phyloP scores from a whole-genome alignment of 768 basidiomycete genomes.

The Zangia roseola region DNA sequence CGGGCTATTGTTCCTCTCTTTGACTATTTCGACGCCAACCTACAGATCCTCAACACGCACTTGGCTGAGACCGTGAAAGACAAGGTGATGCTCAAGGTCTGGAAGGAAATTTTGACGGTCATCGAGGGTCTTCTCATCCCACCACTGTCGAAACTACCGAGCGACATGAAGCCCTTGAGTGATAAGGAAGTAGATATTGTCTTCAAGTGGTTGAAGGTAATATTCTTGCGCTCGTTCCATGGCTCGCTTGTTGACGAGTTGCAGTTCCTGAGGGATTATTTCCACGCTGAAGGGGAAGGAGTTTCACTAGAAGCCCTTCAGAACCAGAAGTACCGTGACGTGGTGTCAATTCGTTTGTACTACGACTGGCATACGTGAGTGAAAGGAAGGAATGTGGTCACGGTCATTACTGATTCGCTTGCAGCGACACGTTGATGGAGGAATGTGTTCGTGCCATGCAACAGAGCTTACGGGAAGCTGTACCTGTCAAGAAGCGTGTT shows the following conservation, averaged over 20 bases:
- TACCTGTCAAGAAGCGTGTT: slow-evolving; percentile 80
- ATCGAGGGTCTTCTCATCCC: slow-evolving; percentile 90
- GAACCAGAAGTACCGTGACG: slow-evolving; percentile 92
- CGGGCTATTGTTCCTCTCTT: slow-evolving; percentile 88
- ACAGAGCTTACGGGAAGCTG: slow-evolving; percentile 69
- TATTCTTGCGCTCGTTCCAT: neutral
- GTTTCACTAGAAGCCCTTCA: slow-evolving; percentile 83
- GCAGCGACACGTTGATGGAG: slow-evolving; percentile 82
- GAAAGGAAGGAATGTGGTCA: slow-evolving; percentile 3
- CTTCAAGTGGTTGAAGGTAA: slow-evolving; percentile 96
- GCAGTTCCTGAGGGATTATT: slow-evolving; percentile 92
- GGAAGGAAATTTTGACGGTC: slow-evolving; percentile 91
- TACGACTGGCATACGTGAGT: slow-evolving; percentile 94
- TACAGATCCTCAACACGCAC: slow-evolving; percentile 87
- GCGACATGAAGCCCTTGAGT: slow-evolving; percentile 87
- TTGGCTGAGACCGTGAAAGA: slow-evolving; percentile 83
- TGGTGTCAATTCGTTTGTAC: slow-evolving; percentile 86
- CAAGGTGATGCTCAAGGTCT: slow-evolving; percentile 88
- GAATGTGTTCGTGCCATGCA: slow-evolving; percentile 97
- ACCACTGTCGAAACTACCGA: slow-evolving; percentile 78
- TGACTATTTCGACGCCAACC: slow-evolving; percentile 94
- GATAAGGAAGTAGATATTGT: slow-evolving; percentile 98
- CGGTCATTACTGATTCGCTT: slow-evolving; percentile 6
- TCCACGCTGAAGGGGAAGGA: slow-evolving; percentile 91
- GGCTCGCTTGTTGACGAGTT: neutral